Evolutionary conservation across 495 filamentous ascomycete genomes (phyloP), one percentile per base, ranked within the genome.

Genomic region (Tricharina praecox): DNA sequence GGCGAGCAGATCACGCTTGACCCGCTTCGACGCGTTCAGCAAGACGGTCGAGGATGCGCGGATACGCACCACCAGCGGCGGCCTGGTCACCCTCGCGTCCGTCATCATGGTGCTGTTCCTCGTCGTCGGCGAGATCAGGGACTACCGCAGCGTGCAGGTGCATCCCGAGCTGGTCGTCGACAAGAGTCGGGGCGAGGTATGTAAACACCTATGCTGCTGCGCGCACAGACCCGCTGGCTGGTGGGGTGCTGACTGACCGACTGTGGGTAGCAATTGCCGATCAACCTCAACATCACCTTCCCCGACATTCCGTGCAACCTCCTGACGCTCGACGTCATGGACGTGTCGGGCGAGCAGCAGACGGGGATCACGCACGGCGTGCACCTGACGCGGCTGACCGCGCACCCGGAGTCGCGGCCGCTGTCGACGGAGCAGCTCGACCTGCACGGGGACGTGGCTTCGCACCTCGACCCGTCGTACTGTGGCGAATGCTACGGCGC

Each of bases 11-110:
- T 92, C 84, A 54, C 80, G 90, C 62, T 93, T 97, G 62, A 93
- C 82, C 38, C 80, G 82, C 69, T 81, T 97, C 36, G 90, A 97
- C 64, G 90, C 90, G 67, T 97, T 97, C 63, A 90, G 86, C 28
- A 97, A 97, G 66, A 97, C 90, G 28, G 90, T 97, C 37, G 92
- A 96, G 61, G 90, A 97, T 78, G 90, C 90, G 51, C 76, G 92
- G 50, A 75, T 96, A 63, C 82, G 92, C 57, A 97, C 90, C n/a
- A 96, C 92, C 10, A 90, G 84, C 10, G 90, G 90, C 41, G 90
- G 90, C 55, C 77, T 96, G 50, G 84, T 97, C 59, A 97, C 90
- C 47, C 83, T 97, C 56, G 72, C 77, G 53, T 92, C 84, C 52
- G 64, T 97, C 55, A 66, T 96, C 20, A 71, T 94, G 48, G 81